Percentiles rank a stretch among this genome's conserved stretches.
Conservation (phyloP, 192 early-diverging fungal genomes). For the Backusella liffmaniae region DNA sequence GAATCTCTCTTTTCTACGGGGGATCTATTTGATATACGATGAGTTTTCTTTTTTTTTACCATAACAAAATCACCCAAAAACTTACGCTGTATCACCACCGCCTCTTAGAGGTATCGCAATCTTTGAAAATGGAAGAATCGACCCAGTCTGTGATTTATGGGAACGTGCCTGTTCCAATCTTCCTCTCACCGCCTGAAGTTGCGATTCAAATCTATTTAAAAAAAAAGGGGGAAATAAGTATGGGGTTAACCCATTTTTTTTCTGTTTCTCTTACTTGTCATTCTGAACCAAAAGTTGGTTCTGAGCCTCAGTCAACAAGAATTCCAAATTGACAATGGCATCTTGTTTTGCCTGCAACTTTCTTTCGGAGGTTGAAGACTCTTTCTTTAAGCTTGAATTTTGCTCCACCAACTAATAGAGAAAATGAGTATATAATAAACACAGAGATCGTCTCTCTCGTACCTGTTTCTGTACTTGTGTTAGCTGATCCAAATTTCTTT, state of each 20-base stretch:
- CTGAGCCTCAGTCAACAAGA: slow-evolving; percentile 78
- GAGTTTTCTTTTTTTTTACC: too few species aligned
- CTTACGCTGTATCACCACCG: slow-evolving; percentile 36
- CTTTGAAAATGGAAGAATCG: slow-evolving; percentile 31
- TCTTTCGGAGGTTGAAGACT: slow-evolving; percentile 82
- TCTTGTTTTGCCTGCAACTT: slow-evolving; percentile 90
- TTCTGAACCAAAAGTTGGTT: slow-evolving; percentile 76
- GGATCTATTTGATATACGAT: not conserved
- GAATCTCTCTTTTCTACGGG: not conserved
- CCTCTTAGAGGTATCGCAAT: slow-evolving; percentile 94
- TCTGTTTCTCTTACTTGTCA: slow-evolving; percentile 46
- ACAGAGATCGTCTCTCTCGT: not conserved
- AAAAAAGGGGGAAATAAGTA: too few species aligned
- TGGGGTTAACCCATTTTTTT: not conserved
- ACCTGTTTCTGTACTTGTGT: slow-evolving; percentile 89
- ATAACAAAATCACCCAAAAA: not conserved
- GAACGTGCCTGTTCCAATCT: slow-evolving; percentile 75
- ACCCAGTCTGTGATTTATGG: slow-evolving; percentile 29
- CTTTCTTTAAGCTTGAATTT: slow-evolving; percentile 94
- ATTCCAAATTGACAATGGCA: slow-evolving; percentile 87
- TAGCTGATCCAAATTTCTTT: slow-evolving; percentile 95
- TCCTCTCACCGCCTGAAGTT: slow-evolving; percentile 71
- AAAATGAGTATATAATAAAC: not conserved
- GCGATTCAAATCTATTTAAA: slow-evolving; percentile 67
- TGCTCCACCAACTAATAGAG: slow-evolving; percentile 77